phyloP scores from a whole-genome alignment of 1,139 yeast species.

The Scheffersomyces titani region DNA sequence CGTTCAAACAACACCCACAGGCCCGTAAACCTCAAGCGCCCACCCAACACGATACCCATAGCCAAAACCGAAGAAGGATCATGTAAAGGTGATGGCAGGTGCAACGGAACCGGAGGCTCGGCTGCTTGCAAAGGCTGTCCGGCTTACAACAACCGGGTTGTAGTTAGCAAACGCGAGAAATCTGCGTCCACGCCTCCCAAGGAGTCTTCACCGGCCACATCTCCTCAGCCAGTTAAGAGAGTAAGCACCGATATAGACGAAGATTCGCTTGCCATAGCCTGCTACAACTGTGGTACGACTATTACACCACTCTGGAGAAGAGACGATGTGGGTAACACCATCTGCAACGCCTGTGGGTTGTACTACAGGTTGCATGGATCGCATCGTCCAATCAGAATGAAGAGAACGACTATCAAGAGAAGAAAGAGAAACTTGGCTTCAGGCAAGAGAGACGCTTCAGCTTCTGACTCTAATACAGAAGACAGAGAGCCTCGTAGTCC shows the following conservation, averaged over 20 bases:
- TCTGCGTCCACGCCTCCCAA: neutral
- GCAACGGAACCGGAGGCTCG: conserved; percentile 87
- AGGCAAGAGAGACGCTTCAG: neutral
- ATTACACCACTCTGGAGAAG: conserved; percentile 89
- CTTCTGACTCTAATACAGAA: neutral
- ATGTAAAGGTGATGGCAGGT: conserved; percentile 81
- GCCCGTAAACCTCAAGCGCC: conserved; percentile 64
- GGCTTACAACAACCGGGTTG: conserved; percentile 71
- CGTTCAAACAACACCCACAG: conserved; percentile 56
- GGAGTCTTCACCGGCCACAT: conserved; percentile 3
- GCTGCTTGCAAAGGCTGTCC: conserved; percentile 83
- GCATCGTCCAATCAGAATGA: conserved; percentile 78
- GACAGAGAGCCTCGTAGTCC: neutral
- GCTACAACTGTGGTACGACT: conserved; percentile 81
- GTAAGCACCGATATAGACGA: conserved; percentile 18
- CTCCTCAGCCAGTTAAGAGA: conserved; percentile 4
- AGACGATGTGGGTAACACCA: conserved; percentile 76
- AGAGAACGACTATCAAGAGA: conserved; percentile 71
- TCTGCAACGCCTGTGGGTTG: conserved; percentile 88
- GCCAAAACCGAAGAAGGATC: conserved; percentile 52
- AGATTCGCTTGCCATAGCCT: conserved; percentile 63
- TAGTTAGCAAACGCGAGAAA: conserved; percentile 20
- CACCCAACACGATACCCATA: conserved; percentile 58
- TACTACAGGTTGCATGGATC: conserved; percentile 76
- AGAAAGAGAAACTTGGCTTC: conserved; percentile 52